Percentiles rank a stretch among this genome's conserved stretches.
phyloP scores from a whole-genome alignment of 805 yeast genomes.

The Hanseniaspora jakobsenii region DNA sequence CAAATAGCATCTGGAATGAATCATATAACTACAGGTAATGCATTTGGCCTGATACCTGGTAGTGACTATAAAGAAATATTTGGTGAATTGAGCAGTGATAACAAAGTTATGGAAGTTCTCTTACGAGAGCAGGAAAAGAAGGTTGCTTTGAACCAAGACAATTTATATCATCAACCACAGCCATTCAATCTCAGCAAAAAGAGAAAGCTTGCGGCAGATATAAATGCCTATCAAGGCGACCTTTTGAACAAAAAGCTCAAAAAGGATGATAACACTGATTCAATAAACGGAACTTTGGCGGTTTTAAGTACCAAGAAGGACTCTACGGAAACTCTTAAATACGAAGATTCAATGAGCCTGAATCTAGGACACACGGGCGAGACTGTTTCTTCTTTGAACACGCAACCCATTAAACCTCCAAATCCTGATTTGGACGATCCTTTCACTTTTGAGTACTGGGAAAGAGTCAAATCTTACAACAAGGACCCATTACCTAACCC shows the following conservation, averaged over 20 bases:
- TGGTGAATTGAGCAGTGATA: slow-evolving; percentile 7
- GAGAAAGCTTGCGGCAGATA: slow-evolving; percentile 2
- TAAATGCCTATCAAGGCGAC: background rate
- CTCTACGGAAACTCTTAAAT: too few relatives aligned
- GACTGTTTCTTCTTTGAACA: background rate
- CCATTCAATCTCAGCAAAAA: slow-evolving; percentile 3
- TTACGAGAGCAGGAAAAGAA: background rate
- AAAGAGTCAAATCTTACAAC: slow-evolving; percentile 5
- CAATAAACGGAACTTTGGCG: too few relatives aligned
- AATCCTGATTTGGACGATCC: slow-evolving; percentile 8
- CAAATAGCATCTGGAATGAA: slow-evolving; percentile 11
- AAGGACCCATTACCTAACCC: background rate
- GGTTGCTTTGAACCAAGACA: background rate
- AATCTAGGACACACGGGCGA: background rate
- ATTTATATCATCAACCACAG: slow-evolving; percentile 4
- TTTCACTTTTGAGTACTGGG: slow-evolving; percentile 10
- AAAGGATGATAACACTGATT: background rate
- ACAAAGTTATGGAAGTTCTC: slow-evolving; percentile 6
- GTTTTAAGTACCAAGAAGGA: too few relatives aligned
- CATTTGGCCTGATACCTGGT: slow-evolving; percentile 4
- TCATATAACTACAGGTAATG: slow-evolving; percentile 13
- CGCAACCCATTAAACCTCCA: background rate
- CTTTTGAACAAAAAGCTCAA: background rate
- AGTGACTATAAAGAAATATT: slow-evolving; percentile 7
- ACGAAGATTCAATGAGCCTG: too few relatives aligned